Base-by-base conservation (phyloP, 1,139 yeast species). In the Nakaseomyces kungkrabaensis region DNA sequence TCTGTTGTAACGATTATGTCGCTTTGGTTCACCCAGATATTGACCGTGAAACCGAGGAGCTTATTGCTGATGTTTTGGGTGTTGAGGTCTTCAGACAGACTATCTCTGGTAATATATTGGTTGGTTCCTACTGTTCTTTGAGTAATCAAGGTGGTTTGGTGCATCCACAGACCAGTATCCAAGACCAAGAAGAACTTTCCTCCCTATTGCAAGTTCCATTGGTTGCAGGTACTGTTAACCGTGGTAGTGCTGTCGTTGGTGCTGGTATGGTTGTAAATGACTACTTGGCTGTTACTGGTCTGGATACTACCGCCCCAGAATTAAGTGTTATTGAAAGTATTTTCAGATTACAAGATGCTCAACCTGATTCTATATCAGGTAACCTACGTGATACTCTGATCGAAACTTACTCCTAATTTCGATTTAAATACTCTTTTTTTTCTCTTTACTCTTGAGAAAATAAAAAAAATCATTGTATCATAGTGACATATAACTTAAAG, bases 31-130 rank as follows among this genome's bases (percentile, higher is more conserved):
- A 94, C 70, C 99, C 99, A 49, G 99, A 94, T 73, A 88, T 94
- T 58, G 98, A 94, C 75, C 83, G 98, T 68, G 99, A 94, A 72
- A 94, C 98, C 49, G 99, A 94, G 73, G 99, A 94, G 72, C 76
- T 94, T 62, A 94, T 94, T 66, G 96, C 98, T 46, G 99, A 94
- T 71, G 96, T 90, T n/a, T 77, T 94, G 55, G 98, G 98, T 53
- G 99, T 94, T 49, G 99, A 94, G 72, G 99, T 94, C 43, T 94
- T 94, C 79, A 84, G 98, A 73, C 98, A 92, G 72, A 94, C 98
- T 49, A 90, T 94, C 60, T 97, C 98, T 22, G 97, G 97, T 57
- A 92, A 94, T 68, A 97, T 94, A 48, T 77, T 94, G 56, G 98
- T 94, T 52, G 99, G 99, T 51, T 85, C 96, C 13, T 94, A 92